Conservation (phyloP, 1,284 basidiomycete species). For the Cryptococcus floricola region DNA sequence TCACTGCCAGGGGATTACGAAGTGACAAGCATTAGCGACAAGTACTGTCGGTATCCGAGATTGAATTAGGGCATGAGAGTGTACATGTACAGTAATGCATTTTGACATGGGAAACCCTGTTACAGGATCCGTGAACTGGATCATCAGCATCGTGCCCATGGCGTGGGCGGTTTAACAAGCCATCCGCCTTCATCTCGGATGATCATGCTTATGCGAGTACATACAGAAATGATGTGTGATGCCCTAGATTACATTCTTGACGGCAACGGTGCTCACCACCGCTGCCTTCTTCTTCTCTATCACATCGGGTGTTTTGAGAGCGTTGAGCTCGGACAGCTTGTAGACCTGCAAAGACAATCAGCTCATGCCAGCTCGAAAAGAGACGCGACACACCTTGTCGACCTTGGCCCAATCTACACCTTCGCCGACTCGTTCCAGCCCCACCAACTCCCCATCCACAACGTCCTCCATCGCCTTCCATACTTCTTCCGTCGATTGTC, state of each 20-base stretch:
- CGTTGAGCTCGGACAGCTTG: constrained; percentile 60
- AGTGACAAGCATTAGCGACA: constrained; percentile 82
- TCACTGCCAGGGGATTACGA: constrained; percentile 69
- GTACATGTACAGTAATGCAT: background rate
- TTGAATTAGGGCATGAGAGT: constrained; percentile 16
- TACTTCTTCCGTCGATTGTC: constrained; percentile 22
- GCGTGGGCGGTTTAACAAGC: no score
- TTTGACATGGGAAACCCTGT: no score
- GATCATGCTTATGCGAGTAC: background rate
- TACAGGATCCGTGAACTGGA: no score
- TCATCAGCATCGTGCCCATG: no score
- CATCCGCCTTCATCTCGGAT: no score
- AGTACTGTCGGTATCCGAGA: constrained; percentile 76
- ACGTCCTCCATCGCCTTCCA: constrained; percentile 52
- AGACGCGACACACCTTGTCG: constrained; percentile 64
- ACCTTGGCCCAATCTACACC: constrained; percentile 61
- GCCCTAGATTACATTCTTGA: constrained; percentile 62
- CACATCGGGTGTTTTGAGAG: constrained; percentile 32
- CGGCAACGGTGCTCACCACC: constrained; percentile 69
- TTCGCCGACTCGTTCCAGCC: constrained; percentile 16
- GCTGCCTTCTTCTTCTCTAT: constrained; percentile 59
- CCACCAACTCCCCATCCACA: constrained; percentile 25
- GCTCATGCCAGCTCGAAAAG: background rate
- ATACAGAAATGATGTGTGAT: background rate
- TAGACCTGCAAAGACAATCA: constrained; percentile 57